Evolutionary conservation across 768 basidiomycete genomes (phyloP).

Genomic region (Suillus subluteus): DNA sequence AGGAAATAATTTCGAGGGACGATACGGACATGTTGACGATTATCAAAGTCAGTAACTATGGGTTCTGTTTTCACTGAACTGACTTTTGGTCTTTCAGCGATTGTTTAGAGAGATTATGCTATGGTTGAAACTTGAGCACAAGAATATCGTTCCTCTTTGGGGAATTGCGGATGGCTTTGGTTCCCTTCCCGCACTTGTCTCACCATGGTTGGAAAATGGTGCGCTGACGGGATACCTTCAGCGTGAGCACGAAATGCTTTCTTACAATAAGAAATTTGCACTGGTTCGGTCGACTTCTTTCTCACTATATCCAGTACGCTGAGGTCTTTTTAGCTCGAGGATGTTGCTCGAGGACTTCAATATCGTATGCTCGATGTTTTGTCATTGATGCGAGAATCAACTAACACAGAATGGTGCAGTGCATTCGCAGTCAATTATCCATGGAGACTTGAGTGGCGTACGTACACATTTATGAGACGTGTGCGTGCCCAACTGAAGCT

Average conservation of each 20-base stretch:
- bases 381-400: no score
- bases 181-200: constrained; percentile 35
- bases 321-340: not conserved
- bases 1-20: not conserved
- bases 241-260: not conserved
- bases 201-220: constrained; percentile 37
- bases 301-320: not conserved
- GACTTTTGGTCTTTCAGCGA: constrained; percentile 19
- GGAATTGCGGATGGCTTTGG: constrained; percentile 34
- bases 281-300: not conserved
- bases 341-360: not conserved
- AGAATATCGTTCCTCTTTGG: constrained; percentile 34
- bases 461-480: not conserved
- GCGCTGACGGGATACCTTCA: constrained; percentile 29
- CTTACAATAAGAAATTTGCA: not conserved
- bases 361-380: constrained; percentile 14
- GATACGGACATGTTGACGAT: not conserved
- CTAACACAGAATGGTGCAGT: constrained; percentile 14
- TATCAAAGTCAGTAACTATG: not conserved
- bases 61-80: not conserved
- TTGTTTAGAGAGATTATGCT: constrained; percentile 34
- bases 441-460: constrained; percentile 36
- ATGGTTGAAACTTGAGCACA: constrained; percentile 34
- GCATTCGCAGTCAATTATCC: constrained; percentile 24
- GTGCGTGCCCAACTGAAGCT: not conserved